Evolutionary conservation across 208 protist species (phyloP), one percentile per base, ranked within the genome.

Genomic region (Trypanosoma caninum): DNA sequence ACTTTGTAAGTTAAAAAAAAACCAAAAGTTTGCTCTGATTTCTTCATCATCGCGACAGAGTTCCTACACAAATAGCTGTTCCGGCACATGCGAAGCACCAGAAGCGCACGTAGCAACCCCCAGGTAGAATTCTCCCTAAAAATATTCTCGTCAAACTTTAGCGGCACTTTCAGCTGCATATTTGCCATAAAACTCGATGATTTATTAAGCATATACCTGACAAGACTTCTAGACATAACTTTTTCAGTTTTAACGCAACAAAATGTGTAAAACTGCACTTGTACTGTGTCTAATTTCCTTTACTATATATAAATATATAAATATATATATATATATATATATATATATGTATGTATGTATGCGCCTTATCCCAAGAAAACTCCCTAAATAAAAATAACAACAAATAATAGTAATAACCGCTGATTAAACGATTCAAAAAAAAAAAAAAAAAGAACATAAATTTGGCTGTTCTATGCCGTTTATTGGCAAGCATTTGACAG

Each of bases 91-190:
- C 78, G 76, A 18, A 95, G 77, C 30, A 95, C 65, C 37, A 74
- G 50, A 30, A 95, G 69, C 2, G 84, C 76, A 63, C 91, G 88
- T 47, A 92, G 44, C n/a, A 95, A 72, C 52, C 82, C 80, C 73
- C 69, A 89, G 14, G 75, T 54, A 6, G 84, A 88, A 45, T 80
- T 79, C 31, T 84, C 51, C 44, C 74, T 65, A 75, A 87, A 95
- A 20, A 78, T 73, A 31, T 65, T 28, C 48, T 91, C 84, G 35
- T 80, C 59, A 54, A 94, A 94, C 65, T 89, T 62, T 13, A 67
- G 59, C 34, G 31, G 57, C 20, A 40, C 20, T 16, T 61, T 18
- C 22, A n/a, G 13, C 4, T n/a, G 20, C 16, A 38, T 0, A 22
- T 25, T 10, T 18, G 34, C 3, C 6, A 34, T 13, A n/a, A 58